These are phyloP conservation scores for Leishmania arabica DNA, from an alignment of 208 protist species.

Conservation along the genomic window DNA sequence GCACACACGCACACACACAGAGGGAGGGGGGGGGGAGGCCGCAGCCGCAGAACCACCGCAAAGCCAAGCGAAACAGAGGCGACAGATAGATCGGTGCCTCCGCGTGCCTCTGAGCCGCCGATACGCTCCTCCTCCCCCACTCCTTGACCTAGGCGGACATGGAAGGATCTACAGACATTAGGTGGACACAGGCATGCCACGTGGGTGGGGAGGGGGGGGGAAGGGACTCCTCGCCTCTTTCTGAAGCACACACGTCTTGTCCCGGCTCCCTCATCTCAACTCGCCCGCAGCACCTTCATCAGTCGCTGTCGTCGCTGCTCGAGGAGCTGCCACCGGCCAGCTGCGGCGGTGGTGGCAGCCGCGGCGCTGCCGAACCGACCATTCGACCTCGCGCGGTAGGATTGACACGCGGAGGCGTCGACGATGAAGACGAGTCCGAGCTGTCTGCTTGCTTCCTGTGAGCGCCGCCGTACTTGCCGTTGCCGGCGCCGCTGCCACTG, in stretches of 20 bases:
- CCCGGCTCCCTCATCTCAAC: background rate
- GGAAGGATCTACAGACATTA: background rate
- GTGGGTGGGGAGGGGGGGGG: background rate
- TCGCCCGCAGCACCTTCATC: slow-evolving; percentile 1
- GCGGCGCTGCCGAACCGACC: background rate
- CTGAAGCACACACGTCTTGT: background rate
- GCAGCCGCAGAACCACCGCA: background rate
- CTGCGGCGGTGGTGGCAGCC: slow-evolving; percentile 8
- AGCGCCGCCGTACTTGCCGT: background rate
- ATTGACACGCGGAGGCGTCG: background rate
- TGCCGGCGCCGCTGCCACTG: background rate
- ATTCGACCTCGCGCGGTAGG: background rate
- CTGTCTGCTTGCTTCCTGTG: background rate
- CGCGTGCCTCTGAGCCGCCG: background rate
- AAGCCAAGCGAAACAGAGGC: background rate
- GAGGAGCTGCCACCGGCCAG: slow-evolving; percentile 4
- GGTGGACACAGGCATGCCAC: background rate
- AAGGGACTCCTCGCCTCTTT: background rate
- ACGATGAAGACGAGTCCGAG: background rate
- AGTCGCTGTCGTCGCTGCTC: slow-evolving; percentile 14
- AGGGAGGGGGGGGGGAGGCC: background rate
- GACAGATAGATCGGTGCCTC: background rate
- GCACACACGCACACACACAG: background rate
- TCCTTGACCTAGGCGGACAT: background rate
- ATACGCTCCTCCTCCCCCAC: background rate